Conservation (phyloP, 225 moss, liverwort and hornwort species). For the Rhytidiadelphus loreus region DNA sequence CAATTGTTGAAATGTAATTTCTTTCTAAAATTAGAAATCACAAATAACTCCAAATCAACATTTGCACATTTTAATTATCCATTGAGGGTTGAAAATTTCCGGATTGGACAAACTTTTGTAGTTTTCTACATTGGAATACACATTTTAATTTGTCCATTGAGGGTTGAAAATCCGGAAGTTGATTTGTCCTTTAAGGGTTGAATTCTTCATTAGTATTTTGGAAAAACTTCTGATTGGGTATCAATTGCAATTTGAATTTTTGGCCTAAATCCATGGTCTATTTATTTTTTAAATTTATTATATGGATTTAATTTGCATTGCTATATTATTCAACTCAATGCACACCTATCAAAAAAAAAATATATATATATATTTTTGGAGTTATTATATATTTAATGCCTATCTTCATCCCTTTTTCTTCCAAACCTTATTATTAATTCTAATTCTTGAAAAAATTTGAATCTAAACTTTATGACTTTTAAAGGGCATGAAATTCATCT, state of each 20-base stretch:
- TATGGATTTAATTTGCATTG: background rate
- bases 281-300: rapidly evolving
- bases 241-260: background rate
- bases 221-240: background rate
- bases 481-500: background rate
- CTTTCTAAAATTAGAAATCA: too few species aligned
- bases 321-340: too few species aligned
- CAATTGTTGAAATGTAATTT: too few species aligned
- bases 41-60: too few species aligned
- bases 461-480: background rate
- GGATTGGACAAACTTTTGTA: too few species aligned
- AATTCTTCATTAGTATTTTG: background rate
- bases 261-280: background rate
- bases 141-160: too few species aligned
- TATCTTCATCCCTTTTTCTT: background rate
- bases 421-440: background rate
- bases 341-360: background rate
- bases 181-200: background rate
- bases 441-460: background rate
- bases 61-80: too few species aligned
- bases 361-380: background rate
- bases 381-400: background rate
- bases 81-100: too few species aligned
- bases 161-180: too few species aligned
- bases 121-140: too few species aligned